Evolutionary conservation across 2,329 filamentous ascomycete species (phyloP).

Genomic region (Trichoderma oligosporum): DNA sequence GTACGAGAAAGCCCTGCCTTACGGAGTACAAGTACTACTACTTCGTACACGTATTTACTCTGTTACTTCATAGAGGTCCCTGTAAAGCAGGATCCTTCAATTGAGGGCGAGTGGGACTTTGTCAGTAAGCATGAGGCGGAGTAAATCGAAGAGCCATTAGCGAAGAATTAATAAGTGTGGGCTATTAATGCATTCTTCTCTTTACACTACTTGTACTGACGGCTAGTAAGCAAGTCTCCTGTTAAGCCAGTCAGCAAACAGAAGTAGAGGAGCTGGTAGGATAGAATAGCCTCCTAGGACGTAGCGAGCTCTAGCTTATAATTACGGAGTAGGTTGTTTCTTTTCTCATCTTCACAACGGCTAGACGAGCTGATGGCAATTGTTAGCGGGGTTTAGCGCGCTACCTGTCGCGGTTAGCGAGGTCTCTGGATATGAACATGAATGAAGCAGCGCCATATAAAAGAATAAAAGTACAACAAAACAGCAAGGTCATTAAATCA

Average conservation of each 20-base stretch:
- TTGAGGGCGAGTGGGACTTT: not conserved
- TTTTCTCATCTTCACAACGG: too few species aligned
- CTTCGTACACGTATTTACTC: too few species aligned
- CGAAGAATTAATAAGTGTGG: not conserved
- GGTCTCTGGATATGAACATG: too few species aligned
- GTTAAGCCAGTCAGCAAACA: not conserved
- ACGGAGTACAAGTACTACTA: too few species aligned
- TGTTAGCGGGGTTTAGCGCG: conserved; percentile 17
- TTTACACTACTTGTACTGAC: too few species aligned
- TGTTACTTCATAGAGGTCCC: not conserved
- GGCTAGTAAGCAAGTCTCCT: not conserved
- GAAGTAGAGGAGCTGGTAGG: not conserved
- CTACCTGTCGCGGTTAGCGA: not conserved
- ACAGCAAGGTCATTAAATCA: too few species aligned
- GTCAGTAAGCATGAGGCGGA: conserved; percentile 10
- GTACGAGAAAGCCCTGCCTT: too few species aligned
- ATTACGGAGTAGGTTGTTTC: too few species aligned
- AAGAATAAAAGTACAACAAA: too few species aligned
- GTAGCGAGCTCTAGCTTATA: too few species aligned
- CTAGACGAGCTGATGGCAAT: conserved; percentile 10
- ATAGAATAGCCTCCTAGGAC: not conserved
- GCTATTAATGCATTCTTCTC: not conserved
- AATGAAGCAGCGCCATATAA: too few species aligned
- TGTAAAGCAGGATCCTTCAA: conserved; percentile 11
- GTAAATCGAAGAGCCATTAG: too few species aligned